Evolutionary conservation across 176 grass and related monocot genomes (phyloP).

Genomic region (Triticum dicoccoides): DNA sequence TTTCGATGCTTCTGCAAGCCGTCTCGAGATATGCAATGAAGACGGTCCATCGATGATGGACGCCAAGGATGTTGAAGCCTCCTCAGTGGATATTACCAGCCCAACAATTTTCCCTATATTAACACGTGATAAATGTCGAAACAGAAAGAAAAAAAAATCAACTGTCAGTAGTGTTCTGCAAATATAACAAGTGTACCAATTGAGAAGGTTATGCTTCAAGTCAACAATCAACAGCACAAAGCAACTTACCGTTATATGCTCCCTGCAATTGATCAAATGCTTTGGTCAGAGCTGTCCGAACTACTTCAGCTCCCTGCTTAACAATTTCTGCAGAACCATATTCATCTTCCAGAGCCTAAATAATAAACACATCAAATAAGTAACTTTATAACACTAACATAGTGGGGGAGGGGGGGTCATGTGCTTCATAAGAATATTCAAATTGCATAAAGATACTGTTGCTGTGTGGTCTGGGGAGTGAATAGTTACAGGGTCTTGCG

Average conservation of each 20-base stretch:
- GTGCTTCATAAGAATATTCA: no score
- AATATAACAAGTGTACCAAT: constrained; percentile 4
- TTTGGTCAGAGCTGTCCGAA: constrained; percentile 59
- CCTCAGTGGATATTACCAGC: constrained; percentile 53
- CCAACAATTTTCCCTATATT: constrained; percentile 79
- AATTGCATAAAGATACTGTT: no score
- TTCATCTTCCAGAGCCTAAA: constrained; percentile 65
- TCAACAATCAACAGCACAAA: background rate
- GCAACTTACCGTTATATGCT: constrained; percentile 60
- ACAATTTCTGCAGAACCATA: constrained; percentile 59
- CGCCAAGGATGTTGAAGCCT: constrained; percentile 36
- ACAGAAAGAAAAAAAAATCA: background rate
- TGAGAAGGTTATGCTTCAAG: background rate
- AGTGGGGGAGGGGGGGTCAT: no score
- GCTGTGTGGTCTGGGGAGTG: no score
- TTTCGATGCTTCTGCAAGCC: constrained; percentile 62
- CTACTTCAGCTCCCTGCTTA: constrained; percentile 69
- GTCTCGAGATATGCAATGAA: constrained; percentile 63
- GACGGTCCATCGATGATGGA: constrained; percentile 58
- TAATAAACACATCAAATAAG: background rate
- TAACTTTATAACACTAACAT: background rate
- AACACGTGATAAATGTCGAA: background rate
- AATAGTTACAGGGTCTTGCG: background rate
- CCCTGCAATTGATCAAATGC: constrained; percentile 60
- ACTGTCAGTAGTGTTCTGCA: background rate